Base-by-base conservation (phyloP, 306 rosid species). In the Quercus alba region DNA sequence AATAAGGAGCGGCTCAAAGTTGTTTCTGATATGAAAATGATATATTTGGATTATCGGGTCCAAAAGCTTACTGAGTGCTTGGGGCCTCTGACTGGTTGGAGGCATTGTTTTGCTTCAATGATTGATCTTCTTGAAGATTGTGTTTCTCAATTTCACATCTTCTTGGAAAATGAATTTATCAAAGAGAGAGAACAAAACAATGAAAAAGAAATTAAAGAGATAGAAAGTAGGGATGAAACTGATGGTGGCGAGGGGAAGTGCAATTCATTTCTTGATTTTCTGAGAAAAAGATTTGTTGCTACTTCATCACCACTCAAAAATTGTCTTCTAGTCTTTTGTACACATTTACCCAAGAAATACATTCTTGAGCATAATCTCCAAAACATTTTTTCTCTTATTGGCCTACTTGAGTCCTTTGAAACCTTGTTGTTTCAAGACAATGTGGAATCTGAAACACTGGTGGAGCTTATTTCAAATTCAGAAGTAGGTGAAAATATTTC, bases 31-130 rank as follows among this genome's bases (percentile, higher is more conserved):
- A 81, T 87, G 73, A 75, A 87, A 83, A 91, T 87, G 11, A 83
- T 93, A 41, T 85, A 76, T 85, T 81, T 93, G 83, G 89, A 93
- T 81, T 72, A 77, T 83, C 97, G 97, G 30, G 88, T 91, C 41
- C 6, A 81, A 78, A 87, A 64, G 79, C 84, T 93, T 19, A 18
- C 15, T 0, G 72, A 21, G 30, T 93, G 94, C 78, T 88, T 89
- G 11, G 86, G 85, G 21, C 75, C 91, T 18, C 23, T 0, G 10
- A 71, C 79, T 80, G 92, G 93, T 72, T 93, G 93, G 97, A 84
- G 80, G 77, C 78, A 75, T 75, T 80, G 85, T 88, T 81, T 93
- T 74, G 46, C 41, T 75, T 83, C 92, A 67, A 87, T 86, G 92
- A 90, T 78, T 38, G 72, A 75, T 77, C 76, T 93, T 81, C 89